Evolutionary conservation across 768 basidiomycete species (phyloP).

Genomic region (Termitomyces sp.): DNA sequence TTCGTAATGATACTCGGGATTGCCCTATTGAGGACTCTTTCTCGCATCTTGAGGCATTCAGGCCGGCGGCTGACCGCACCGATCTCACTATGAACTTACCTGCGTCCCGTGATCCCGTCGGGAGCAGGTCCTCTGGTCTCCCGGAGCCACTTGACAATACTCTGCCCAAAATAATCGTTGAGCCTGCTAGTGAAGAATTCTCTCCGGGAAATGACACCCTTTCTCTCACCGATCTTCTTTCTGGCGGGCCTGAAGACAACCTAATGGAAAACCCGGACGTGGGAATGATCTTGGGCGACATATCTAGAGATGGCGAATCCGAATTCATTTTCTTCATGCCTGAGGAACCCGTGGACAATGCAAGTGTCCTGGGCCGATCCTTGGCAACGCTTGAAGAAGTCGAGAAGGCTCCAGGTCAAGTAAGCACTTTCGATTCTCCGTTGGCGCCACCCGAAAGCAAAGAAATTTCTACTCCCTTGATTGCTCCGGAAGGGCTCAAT

Average conservation of each 20-base stretch:
- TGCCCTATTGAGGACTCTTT: background rate
- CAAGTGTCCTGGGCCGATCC: background rate
- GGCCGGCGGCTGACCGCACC: background rate
- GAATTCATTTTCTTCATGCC: background rate
- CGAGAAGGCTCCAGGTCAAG: background rate
- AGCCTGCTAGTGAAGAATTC: background rate
- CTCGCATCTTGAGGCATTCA: background rate
- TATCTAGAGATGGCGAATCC: background rate
- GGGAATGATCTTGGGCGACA: background rate
- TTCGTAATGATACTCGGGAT: background rate
- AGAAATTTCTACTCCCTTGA: background rate
- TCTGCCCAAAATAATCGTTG: background rate
- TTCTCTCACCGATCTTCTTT: background rate
- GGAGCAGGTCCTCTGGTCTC: background rate
- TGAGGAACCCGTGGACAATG: background rate
- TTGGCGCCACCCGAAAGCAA: background rate
- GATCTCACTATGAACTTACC: too few relatives aligned
- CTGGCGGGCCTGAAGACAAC: background rate
- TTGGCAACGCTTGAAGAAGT: too few relatives aligned
- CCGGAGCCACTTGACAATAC: background rate
- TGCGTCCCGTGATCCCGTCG: background rate
- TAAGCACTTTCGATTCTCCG: background rate
- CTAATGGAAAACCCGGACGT: background rate
- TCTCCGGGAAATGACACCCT: background rate
- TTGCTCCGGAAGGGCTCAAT: background rate